These are phyloP conservation scores for Cercospora zeina DNA, from an alignment of 2,329 filamentous ascomycete species.

Conservation along the genomic window DNA sequence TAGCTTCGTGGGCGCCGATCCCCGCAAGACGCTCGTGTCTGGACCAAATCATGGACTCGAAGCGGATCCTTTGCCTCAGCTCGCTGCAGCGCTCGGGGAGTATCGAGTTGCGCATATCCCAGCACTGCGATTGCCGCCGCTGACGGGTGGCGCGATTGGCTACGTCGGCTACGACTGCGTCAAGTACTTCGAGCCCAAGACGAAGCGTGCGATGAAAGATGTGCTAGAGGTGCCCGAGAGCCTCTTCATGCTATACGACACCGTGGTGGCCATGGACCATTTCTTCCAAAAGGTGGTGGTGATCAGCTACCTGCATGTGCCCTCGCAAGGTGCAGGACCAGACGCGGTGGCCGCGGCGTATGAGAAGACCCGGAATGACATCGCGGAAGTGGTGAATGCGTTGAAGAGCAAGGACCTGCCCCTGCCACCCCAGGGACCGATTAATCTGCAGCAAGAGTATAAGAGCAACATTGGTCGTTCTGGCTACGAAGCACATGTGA, in stretches of 20 bases:
- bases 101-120: conserved; percentile 81
- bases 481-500: conserved; percentile 91
- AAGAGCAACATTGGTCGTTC: conserved; percentile 85
- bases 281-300: conserved; percentile 93
- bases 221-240: conserved; percentile 87
- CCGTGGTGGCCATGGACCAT: conserved; percentile 89
- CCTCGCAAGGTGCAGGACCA: conserved; percentile 41
- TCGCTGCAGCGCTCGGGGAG: conserved; percentile 77
- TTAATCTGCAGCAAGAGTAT: conserved; percentile 73
- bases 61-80: conserved; percentile 76
- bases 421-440: conserved; percentile 63
- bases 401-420: conserved; percentile 76
- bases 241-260: conserved; percentile 95
- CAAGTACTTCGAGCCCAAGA: conserved; percentile 96
- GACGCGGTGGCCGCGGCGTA: conserved; percentile 68
- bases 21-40: conserved; percentile 78
- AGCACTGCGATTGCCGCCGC: conserved; percentile 75
- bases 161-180: conserved; percentile 98
- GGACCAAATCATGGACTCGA: conserved; percentile 83
- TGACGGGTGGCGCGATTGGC: conserved; percentile 90
- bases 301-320: conserved; percentile 80
- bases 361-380: conserved; percentile 61
- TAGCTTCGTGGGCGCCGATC: conserved; percentile 86
- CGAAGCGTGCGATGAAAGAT: conserved; percentile 79
- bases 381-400: conserved; percentile 68